Conservation (phyloP, 2,329 filamentous ascomycete genomes). For the Beauveria pseudobassiana region DNA sequence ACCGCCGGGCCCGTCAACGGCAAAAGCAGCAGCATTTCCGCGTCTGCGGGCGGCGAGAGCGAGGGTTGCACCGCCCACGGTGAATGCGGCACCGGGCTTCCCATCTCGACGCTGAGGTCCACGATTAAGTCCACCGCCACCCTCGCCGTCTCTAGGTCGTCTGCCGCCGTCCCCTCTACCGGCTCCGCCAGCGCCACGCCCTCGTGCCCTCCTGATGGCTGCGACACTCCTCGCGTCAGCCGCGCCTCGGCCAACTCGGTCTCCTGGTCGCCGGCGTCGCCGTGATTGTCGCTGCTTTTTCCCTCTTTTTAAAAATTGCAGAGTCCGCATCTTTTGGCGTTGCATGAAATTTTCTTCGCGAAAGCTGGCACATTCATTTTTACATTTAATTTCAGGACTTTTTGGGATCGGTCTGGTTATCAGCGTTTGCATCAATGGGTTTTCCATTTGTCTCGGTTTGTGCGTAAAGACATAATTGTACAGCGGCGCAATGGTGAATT, state of each 20-base stretch:
- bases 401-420: neutral
- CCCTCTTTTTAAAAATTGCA: neutral
- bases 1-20: neutral
- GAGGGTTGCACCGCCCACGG: slow-evolving; percentile 4
- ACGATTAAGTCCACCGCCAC: neutral
- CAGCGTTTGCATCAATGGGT: neutral
- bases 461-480: neutral
- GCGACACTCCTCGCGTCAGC: neutral
- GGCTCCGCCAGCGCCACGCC: neutral
- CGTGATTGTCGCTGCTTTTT: neutral
- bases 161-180: neutral
- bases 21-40: slow-evolving; percentile 6
- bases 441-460: neutral
- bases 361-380: neutral
- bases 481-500: neutral
- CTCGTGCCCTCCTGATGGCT: slow-evolving; percentile 3
- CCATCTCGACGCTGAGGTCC: neutral
- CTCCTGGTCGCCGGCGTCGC: neutral
- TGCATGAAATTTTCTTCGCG: neutral
- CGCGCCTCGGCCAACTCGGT: neutral
- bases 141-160: neutral
- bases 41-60: neutral
- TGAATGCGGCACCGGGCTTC: neutral
- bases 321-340: neutral
- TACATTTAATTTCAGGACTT: neutral